Base-by-base conservation (phyloP, 2,329 filamentous ascomycete genomes). In the Rutstroemia sp. region DNA sequence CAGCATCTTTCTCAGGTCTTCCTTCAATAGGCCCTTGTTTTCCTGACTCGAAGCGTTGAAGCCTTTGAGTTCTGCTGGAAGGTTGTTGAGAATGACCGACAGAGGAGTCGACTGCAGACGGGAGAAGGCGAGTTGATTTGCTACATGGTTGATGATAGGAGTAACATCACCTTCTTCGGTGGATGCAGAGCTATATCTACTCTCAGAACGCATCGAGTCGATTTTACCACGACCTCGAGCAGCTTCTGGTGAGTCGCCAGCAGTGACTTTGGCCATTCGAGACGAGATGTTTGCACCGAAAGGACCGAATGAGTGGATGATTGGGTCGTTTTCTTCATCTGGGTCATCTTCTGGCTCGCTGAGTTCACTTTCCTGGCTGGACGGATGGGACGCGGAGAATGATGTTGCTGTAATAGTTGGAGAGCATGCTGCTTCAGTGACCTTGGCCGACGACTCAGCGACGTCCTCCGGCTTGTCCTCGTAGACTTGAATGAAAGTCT, bases 51-150 rank as follows among this genome's bases (percentile, higher is more conserved):
- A 58, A 34, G 61, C 50, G 49, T 56, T 63, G 23, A 53, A 44
- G 18, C 61, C 78, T 71, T 79, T 82, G 68, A 83, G 79, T 61
- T 83, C 79, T 1, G 78, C 67, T 2, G 94, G 94, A 12, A 99
- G 83, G 68, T 96, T 89, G 70, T 83, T 86, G 75, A 96, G 79
- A 57, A 99, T 94, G 50, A 86, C 88, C 1, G 92, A 95, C 49
- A 97, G 79, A 4, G 94, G 92, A 25, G 90, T 94, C 0, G 92
- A 95, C 16, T 92, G 92, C 6, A 97, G 79, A 27, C 92, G 88
- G 1, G 94, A 96, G 72, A 90, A 99, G 34, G 94, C 94, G 30
- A 99, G 82, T 73, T 99, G 94, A 72, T 97, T 97, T 70, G 94
- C 81, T 60, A 95, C 85, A 69, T 99, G 94, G 71, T 96, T 95